Percentiles rank a stretch among this genome's conserved stretches.
Evolutionary conservation across 2,329 filamentous ascomycete species (phyloP).

Genomic region (Fusarium aywerte): DNA sequence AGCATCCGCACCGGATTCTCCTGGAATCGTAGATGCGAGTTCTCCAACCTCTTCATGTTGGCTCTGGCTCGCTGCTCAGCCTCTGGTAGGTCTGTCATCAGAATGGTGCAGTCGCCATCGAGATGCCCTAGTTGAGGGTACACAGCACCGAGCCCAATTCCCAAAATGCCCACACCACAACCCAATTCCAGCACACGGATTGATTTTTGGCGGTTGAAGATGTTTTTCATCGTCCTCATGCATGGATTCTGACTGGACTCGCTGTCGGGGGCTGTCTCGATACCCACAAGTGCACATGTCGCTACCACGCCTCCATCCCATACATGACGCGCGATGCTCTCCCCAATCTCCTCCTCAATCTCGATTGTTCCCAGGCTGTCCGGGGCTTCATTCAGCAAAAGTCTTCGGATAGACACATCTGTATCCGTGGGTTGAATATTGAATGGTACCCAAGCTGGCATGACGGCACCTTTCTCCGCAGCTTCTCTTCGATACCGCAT

Average conservation of each 20-base stretch:
- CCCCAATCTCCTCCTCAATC: slow-evolving; percentile 67
- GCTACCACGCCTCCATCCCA: slow-evolving; percentile 68
- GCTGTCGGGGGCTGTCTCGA: slow-evolving; percentile 44
- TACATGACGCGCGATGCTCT: slow-evolving; percentile 69
- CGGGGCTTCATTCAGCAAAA: slow-evolving; percentile 43
- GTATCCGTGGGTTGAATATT: slow-evolving; percentile 36
- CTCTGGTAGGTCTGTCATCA: slow-evolving; percentile 67
- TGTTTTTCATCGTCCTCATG: slow-evolving; percentile 48
- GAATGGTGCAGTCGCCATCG: slow-evolving; percentile 49
- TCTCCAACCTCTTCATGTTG: slow-evolving; percentile 57
- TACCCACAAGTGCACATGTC: slow-evolving; percentile 49
- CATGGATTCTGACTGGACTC: slow-evolving; percentile 44
- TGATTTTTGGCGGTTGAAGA: slow-evolving; percentile 43
- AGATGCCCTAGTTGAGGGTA: slow-evolving; percentile 41
- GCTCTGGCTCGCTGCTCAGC: slow-evolving; percentile 60
- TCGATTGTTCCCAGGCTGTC: slow-evolving; percentile 49
- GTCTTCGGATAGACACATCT: slow-evolving; percentile 46
- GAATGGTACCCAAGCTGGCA: slow-evolving; percentile 57
- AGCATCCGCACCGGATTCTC: slow-evolving; percentile 47
- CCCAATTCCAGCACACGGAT: slow-evolving; percentile 65
- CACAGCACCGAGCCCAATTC: slow-evolving; percentile 59
- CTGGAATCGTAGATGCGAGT: slow-evolving; percentile 24
- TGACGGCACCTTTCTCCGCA: slow-evolving; percentile 52
- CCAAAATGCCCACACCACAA: slow-evolving; percentile 66
- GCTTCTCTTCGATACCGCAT: slow-evolving; percentile 34